Percentiles rank a stretch among this genome's conserved stretches.
Conservation (phyloP, 208 protist species). For the Leishmania aethiopica region DNA sequence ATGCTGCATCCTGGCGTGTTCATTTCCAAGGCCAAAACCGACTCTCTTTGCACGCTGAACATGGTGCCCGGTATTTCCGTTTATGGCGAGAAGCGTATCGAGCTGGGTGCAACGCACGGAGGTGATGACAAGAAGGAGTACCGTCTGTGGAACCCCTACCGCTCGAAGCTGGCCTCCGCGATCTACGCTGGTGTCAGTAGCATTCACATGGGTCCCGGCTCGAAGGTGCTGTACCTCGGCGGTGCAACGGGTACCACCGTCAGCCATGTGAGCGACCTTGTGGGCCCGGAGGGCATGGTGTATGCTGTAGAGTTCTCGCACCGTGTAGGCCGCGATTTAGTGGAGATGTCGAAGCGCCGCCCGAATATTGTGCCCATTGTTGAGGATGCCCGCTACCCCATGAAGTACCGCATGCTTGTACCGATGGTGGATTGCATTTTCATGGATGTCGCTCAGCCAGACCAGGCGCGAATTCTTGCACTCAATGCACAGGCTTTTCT, state of each 20-base stretch:
- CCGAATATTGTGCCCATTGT: constrained; percentile 99
- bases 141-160: constrained; percentile 99
- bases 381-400: constrained; percentile 99
- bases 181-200: constrained; percentile 99
- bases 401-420: constrained; percentile 99
- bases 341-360: constrained; percentile 99
- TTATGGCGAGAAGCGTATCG: constrained; percentile 99
- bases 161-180: constrained; percentile 99
- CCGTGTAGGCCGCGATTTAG: constrained; percentile 99
- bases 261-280: constrained; percentile 99
- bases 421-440: constrained; percentile 99
- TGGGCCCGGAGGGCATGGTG: constrained; percentile 98
- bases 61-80: constrained; percentile 98
- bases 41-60: constrained; percentile 98
- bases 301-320: constrained; percentile 99
- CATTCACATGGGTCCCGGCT: constrained; percentile 98
- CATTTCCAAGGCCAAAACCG: constrained; percentile 98
- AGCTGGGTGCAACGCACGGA: constrained; percentile 73
- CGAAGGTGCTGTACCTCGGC: constrained; percentile 99
- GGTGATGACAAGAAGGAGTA: constrained; percentile 99
- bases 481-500: constrained; percentile 99
- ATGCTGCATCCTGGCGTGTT: constrained; percentile 98
- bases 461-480: constrained; percentile 99
- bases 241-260: constrained; percentile 99
- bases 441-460: constrained; percentile 99